Evolutionary conservation across 2,329 filamentous ascomycete species (phyloP).

Genomic region (Trichoderma semiorbis): DNA sequence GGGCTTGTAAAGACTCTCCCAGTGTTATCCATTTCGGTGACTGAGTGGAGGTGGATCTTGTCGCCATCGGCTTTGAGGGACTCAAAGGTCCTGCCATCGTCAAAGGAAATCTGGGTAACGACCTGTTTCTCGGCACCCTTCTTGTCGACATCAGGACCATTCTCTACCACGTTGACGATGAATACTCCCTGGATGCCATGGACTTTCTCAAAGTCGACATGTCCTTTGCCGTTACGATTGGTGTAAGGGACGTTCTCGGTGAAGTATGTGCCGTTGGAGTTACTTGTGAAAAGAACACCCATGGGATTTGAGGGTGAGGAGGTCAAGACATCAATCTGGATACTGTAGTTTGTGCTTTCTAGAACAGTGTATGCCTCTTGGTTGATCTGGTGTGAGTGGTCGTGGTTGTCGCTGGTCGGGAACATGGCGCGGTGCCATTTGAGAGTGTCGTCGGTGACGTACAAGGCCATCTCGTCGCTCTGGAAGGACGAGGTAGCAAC

Average conservation of each 20-base stretch:
- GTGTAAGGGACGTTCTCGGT: constrained; percentile 88
- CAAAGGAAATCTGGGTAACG: constrained; percentile 83
- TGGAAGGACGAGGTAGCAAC: constrained; percentile 75
- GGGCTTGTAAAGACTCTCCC: constrained; percentile 91
- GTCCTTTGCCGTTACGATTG: constrained; percentile 71
- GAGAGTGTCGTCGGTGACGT: constrained; percentile 77
- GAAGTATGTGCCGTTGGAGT: constrained; percentile 96
- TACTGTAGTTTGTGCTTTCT: constrained; percentile 95
- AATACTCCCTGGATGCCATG: constrained; percentile 88
- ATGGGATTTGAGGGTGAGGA: constrained; percentile 63
- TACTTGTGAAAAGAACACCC: constrained; percentile 90
- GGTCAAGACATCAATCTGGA: constrained; percentile 91
- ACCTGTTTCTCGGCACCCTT: constrained; percentile 61
- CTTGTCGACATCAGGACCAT: constrained; percentile 70
- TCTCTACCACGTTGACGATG: constrained; percentile 83
- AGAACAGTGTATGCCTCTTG: constrained; percentile 90
- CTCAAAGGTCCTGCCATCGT: constrained; percentile 87
- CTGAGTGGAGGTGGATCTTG: constrained; percentile 82
- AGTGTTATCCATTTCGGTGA: constrained; percentile 77
- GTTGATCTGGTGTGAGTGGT: constrained; percentile 65
- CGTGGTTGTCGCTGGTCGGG: constrained; percentile 68
- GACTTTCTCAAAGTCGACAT: constrained; percentile 95
- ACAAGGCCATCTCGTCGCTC: constrained; percentile 88
- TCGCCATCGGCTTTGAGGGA: constrained; percentile 65
- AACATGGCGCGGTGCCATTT: constrained; percentile 93